Evolutionary conservation across 495 filamentous ascomycete species (phyloP), one percentile per base, ranked within the genome.

Genomic region (Xylaria curta): DNA sequence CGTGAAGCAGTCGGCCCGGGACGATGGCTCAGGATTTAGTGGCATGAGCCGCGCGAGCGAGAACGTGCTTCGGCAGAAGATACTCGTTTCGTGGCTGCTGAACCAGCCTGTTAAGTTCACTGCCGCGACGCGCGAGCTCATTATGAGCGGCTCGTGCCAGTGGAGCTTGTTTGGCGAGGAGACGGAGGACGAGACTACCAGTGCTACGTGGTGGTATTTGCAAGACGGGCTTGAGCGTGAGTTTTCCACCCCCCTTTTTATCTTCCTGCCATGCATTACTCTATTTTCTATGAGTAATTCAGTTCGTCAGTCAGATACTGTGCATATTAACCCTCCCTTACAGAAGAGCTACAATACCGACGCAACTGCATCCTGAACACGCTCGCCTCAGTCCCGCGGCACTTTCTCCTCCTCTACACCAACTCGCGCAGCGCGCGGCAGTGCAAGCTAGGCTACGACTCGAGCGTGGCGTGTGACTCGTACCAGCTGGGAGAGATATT

Each of bases 401-500:
- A 94, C 75, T 95, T 95, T 72, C 80, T 96, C 12, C 79, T 83
- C 15, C 82, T 91, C 0, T 97, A 95, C 79, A 85, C 84, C 5
- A 90, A 88, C 15, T 71, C 87, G 42, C 77, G 80, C 21, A 81
- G 87, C 51, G 75, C 82, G 26, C 85, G 84, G 6, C 91, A 95
- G 75, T 97, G 94, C 79, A 90, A 89, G 67, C 87, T 92, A 0
- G 92, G 92, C 49, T 94, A 95, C 76, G 91, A 91, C 69, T 90
- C 90, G 46, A 91, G 89, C 49, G 82, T 86, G 19, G 87, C 91
- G 71, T 97, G 94, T 78, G 94, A 97, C 80, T 89, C 91, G 6
- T 97, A 93, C 78, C 93, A 97, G 75, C 85, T 97, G 0, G 94
- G 94, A 19, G 92, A 97, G 81, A 94, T 94, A 85, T 81, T 93